These are phyloP conservation scores for Pythium vanterpoolii DNA, from an alignment of 352 stramenopile genomes.

Conservation along the genomic window DNA sequence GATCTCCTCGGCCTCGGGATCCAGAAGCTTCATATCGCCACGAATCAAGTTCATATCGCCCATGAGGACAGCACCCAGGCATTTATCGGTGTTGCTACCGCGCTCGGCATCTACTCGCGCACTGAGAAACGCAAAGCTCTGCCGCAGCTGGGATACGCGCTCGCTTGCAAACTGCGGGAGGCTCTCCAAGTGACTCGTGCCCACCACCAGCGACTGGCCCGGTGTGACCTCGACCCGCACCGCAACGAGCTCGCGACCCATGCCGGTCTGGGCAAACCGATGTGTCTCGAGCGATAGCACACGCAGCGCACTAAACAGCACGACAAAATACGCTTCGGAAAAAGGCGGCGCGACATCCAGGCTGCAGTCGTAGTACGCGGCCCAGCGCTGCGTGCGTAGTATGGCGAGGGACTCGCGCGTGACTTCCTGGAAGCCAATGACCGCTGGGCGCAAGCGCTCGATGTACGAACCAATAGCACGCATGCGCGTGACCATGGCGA, in stretches of 20 bases:
- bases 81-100: no score
- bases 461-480: conserved; percentile 51
- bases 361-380: conserved; percentile 77
- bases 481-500: conserved; percentile 58
- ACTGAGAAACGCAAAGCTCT: conserved; percentile 45
- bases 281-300: conserved; percentile 54
- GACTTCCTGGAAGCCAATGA: conserved; percentile 79
- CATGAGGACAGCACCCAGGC: conserved; percentile 70
- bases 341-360: conserved; percentile 60
- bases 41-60: conserved; percentile 70
- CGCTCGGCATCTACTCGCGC: conserved; percentile 33
- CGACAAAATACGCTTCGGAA: conserved; percentile 73
- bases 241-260: conserved; percentile 66
- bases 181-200: conserved; percentile 71
- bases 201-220: conserved; percentile 47
- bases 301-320: conserved; percentile 72
- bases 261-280: conserved; percentile 68
- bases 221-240: conserved; percentile 51
- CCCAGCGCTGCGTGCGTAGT: conserved; percentile 59
- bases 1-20: conserved; percentile 29
- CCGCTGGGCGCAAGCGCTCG: conserved; percentile 44
- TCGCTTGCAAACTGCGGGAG: conserved; percentile 46
- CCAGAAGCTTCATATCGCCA: conserved; percentile 57
- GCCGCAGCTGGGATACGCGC: conserved; percentile 51
- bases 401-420: conserved; percentile 57